Evolutionary conservation across 305 asterid species (phyloP), one percentile per base, ranked within the genome.

Genomic region (Fraxinus platypoda): DNA sequence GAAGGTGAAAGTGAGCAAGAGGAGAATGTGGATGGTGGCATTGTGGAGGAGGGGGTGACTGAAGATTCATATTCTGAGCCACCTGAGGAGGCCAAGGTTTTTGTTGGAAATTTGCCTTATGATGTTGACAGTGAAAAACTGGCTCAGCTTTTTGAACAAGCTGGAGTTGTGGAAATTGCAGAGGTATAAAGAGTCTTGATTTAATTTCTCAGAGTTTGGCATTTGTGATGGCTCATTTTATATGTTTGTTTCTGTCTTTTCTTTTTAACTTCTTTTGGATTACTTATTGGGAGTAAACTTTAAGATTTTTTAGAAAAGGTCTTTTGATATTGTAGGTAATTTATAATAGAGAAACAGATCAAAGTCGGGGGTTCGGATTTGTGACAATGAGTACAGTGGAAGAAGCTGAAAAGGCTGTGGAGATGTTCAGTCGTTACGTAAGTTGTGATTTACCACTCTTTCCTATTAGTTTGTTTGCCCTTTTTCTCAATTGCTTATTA

Each of bases 311-410:
- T 78, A 25, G 43, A 33, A 66, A 8, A 8, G 25, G 76, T 73
- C 57, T 59, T n/a, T 77, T 74, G n/a, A 82, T 82, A 3, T 84
- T 86, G 87, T 80, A 95, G 99, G 97, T 95, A 78, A 94, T 95
- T 80, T 94, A 92, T 81, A 93, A 95, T 46, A 92, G 98, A 88
- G 93, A 93, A 33, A 93, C 97, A 1, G 97, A 93, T 79, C 93
- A 86, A 88, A 95, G 99, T 81, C 91, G 99, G 13, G 99, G 99
- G 4, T 95, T 95, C 11, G 99, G 98, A 78, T 95, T 95, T 83
- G 98, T 95, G 81, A 92, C 99, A 0, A 94, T 95, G 99, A 87
- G 93, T 71, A 93, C 94, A 0, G 94, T 92, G 81, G 98, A 94
- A 85, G 92, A 94, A 89, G 98, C 98, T 82, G 98, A 93, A 77